Evolutionary conservation across 805 yeast species (phyloP), one percentile per base, ranked within the genome.

Genomic region (Wickerhamomyces chaumierensis): DNA sequence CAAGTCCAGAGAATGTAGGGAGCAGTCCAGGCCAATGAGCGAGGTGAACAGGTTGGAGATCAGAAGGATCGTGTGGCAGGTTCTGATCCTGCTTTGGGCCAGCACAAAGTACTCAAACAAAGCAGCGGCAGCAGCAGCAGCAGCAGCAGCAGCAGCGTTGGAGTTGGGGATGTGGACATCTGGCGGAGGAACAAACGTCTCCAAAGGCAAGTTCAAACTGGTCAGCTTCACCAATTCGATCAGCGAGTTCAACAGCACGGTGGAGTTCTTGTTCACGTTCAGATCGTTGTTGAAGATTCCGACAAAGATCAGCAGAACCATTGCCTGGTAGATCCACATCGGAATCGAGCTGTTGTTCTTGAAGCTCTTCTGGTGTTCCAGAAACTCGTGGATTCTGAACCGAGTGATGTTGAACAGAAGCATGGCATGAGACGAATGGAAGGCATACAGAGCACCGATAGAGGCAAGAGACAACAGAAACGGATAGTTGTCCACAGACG

Each of bases 371-470:
- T 56, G 44, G 47, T 52, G 36, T 63, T 78, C 86, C 64, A 82
- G 69, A 46, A 69, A 75, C 43, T 71, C 72, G 52, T 81, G 85
- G 40, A 81, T 73, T 45, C 79, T 73, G 39, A 64, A 72, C 51
- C 82, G 72, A 15, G 84, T 69, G 42, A 82, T 69, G 51, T 79
- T 79, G 56, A 79, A 81, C 41, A 82, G 58, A 9, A 81, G 63
- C 48, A 80, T 67, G 0, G 95, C 83, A 52, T 83, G 83, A 29
- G 78, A 62, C 25, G 86, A 81, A 51, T 82, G 87, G 60, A 81
- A 85, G 0, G 85, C 75, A 51, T 83, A 85, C 18, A 88, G 66
- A 0, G 96, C 95, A 33, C 97, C 97, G 41, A 88, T 74, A 14
- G 95, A 80, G 1, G 92, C 81, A 73, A 87, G 81, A 3, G 94